Evolutionary conservation across 2,329 filamentous ascomycete genomes (phyloP).

Genomic region (Blastomyces gilchristii): DNA sequence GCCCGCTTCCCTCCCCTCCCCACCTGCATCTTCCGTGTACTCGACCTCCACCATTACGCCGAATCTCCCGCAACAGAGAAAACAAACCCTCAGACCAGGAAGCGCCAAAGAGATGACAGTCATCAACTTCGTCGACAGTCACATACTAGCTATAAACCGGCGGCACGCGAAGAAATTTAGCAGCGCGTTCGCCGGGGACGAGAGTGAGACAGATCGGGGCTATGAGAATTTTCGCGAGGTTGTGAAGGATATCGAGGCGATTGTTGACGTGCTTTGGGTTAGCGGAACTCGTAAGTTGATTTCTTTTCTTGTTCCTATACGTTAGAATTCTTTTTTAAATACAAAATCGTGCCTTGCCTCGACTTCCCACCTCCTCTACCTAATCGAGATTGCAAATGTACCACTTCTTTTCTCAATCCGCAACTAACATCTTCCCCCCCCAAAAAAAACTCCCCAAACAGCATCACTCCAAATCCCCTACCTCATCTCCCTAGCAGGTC

Average conservation of each 20-base stretch:
- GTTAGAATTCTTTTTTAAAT: background rate
- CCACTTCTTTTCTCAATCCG: background rate
- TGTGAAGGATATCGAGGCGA: constrained; percentile 59
- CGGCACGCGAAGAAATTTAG: constrained; percentile 44
- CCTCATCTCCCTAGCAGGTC: constrained; percentile 64
- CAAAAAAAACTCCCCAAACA: constrained; percentile 27
- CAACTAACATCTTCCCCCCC: background rate
- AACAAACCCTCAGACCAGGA: constrained; percentile 44
- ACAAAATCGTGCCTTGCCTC: too few relatives aligned
- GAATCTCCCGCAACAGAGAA: constrained; percentile 43
- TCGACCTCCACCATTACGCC: constrained; percentile 36
- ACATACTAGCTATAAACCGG: constrained; percentile 41
- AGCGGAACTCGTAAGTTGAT: constrained; percentile 65
- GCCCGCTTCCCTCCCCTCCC: constrained; percentile 32
- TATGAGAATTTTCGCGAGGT: constrained; percentile 59
- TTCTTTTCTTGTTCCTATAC: background rate
- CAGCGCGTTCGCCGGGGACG: constrained; percentile 13
- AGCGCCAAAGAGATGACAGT: constrained; percentile 49
- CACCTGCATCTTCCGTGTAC: constrained; percentile 41
- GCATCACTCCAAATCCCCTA: constrained; percentile 74
- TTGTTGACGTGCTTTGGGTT: constrained; percentile 77
- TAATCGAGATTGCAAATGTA: background rate
- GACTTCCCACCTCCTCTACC: background rate
- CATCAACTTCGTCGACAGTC: constrained; percentile 48
- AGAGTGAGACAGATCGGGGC: constrained; percentile 34